Evolutionary conservation across 352 stramenopile genomes (phyloP), one percentile per base, ranked within the genome.

Genomic region (Saprolegnia parasitica): DNA sequence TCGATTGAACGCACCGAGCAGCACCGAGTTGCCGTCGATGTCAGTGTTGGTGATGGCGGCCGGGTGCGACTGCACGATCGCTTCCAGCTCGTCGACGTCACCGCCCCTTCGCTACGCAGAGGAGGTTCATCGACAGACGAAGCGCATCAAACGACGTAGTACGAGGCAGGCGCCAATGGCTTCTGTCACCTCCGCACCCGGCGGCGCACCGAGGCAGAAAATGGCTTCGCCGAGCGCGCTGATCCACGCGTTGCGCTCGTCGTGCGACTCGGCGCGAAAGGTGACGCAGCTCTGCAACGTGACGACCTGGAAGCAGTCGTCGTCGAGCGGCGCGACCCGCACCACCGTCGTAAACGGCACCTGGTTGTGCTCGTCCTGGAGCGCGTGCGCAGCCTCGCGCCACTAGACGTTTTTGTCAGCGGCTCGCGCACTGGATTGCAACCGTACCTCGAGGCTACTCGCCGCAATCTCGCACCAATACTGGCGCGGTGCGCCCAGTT

Each of bases 11-110:
- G 29, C 29, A 9, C 85, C 32, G 1, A 88, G 61, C 8, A 91
- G 58, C 32, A 89, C 68, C 10, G 81, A 89, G 26, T 78, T 88
- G 56, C 77, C 79, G n/a, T 79, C 72, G 5, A 67, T 61, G 15
- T 91, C 83, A 45, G 29, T 47, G 20, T 21, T 32, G 18, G 37
- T 37, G 39, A 47, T 24, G 29, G 24, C 24, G 20, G 52, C 24
- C 11, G 24, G 11, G 11, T 60, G 52, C 11, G 52, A 60, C 35
- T 40, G 52, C 24, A 60, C 4, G 24, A 60, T 42, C 24, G 24
- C 20, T 24, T 60, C 52, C 11, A 60, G 52, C 35, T 60, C 52
- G 24, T 26, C 24, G 24, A 60, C n/a, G 24, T 60, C 52, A 9
- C 52, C 24, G 35, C 52, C 52, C 11, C 20, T 24, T 60, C 52